Base-by-base conservation (phyloP, 169 alveolate species). In the Plasmodium coatneyi region DNA sequence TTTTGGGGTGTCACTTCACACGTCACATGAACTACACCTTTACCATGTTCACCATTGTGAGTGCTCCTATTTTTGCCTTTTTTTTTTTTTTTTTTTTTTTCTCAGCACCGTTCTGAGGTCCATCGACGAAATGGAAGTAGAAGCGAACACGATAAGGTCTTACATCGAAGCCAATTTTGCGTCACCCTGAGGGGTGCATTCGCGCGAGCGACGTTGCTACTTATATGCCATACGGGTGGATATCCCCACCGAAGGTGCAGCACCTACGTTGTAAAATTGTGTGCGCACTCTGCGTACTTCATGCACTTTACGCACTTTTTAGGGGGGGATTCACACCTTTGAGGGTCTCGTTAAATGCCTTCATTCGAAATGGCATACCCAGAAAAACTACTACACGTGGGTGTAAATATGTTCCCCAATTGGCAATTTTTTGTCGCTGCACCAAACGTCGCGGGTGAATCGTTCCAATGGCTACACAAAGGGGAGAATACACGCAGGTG, bases 81-180 rank as follows among this genome's bases (percentile, higher is more conserved):
- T 72, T 49, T 71, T 12, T 72, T 72, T 84, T 84, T 71, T 14
- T 30, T 36, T 43, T 2, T 52, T n/a, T 39, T 36, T 39, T 66
- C 49, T 39, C 81, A 89, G 94, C 60, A 79, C 72, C 10, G 30
- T 90, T 10, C 70, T 89, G 32, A 89, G 94, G 34, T 41, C 94
- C 46, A 78, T 89, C 9, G 94, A 89, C 28, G 83, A 89, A 89
- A 89, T 89, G 94, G 94, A 89, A 79, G 54, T 41, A 41, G 94
- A 89, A 39, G 94, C 86, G 28, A 41, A 32, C 36, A 41, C 81
- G 71, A 89, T 89, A 60, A 89, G 41, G 71, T 78, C 94, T 10
- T 89, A 56, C 60, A 89, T 89, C 28, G 82, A 89, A 14, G n/a
- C 16, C 22, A 86, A 46, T 14, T 76, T 74, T 36, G 52, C 86